Percentiles rank a stretch among this genome's conserved stretches.
Evolutionary conservation across 345 rosid species (phyloP).

Genomic region (Nephelium lappaceum): DNA sequence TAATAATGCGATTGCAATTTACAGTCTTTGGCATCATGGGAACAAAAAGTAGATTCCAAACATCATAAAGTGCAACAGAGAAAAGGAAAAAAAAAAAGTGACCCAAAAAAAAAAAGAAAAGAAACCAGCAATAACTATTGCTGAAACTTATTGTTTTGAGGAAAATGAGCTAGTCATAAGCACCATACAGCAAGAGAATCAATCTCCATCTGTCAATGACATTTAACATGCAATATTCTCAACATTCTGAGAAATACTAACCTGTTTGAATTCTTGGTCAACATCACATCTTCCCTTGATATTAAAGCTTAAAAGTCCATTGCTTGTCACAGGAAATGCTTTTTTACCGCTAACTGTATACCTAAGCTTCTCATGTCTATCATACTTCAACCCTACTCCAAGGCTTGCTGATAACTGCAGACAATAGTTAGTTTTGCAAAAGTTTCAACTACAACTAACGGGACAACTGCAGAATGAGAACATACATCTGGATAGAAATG

Average conservation of each 20-base stretch:
- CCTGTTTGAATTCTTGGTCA: conserved; percentile 80
- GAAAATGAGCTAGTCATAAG: neutral
- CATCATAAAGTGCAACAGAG: neutral
- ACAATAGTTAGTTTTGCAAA: conserved; percentile 11
- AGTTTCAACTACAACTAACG: neutral
- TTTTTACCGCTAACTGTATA: conserved; percentile 72
- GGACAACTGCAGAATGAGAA: conserved; percentile 7
- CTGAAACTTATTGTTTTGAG: neutral
- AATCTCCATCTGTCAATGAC: conserved; percentile 2
- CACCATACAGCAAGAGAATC: neutral
- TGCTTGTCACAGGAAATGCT: conserved; percentile 60
- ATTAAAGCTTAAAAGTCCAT: conserved; percentile 56
- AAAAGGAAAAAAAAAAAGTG: neutral
- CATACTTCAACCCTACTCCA: conserved; percentile 70
- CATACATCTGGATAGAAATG: conserved; percentile 69
- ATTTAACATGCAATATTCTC: neutral
- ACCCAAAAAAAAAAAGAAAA: neutral
- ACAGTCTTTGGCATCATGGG: neutral
- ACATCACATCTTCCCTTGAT: conserved; percentile 72
- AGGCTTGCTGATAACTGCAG: conserved; percentile 63
- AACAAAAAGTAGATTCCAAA: neutral
- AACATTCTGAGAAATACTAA: conserved; percentile 20
- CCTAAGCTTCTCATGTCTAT: conserved; percentile 66
- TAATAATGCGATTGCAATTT: neutral
- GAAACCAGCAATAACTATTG: neutral